A percentile compares a stretch with the other conserved stretches of the same genome.
phyloP scores from a whole-genome alignment of 345 rosid species.

The Acer negundo region DNA sequence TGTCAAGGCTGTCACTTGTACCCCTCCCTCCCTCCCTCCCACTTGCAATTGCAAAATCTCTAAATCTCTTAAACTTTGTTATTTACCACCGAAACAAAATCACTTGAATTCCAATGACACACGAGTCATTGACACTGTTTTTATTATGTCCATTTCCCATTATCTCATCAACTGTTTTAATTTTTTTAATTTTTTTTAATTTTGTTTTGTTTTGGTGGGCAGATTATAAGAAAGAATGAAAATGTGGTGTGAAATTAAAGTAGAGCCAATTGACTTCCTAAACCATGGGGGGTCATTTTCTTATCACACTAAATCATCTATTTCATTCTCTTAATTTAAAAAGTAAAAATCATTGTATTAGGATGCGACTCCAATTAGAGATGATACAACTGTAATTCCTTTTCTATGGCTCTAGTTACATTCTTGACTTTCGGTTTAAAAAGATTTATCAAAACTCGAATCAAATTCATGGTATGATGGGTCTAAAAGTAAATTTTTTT shows the following conservation, averaged over 20 bases:
- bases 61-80: too few relatives aligned
- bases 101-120: too few relatives aligned
- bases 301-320: not conserved
- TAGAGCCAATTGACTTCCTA: conserved; percentile 23
- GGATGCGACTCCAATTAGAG: not conserved
- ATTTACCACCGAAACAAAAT: not conserved
- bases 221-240: not conserved
- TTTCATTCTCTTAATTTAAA: not conserved
- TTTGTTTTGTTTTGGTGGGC: not conserved
- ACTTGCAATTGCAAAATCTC: not conserved
- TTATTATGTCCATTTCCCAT: not conserved
- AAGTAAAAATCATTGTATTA: not conserved
- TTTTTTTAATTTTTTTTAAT: not conserved
- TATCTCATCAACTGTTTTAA: not conserved
- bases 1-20: conserved; percentile 11
- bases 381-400: not conserved
- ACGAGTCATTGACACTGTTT: not conserved
- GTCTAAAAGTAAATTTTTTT: too few relatives aligned
- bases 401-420: not conserved
- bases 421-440: not conserved
- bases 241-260: not conserved
- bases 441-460: not conserved
- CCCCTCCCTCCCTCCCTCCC: conserved; percentile 8
- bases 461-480: not conserved
- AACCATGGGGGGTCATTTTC: conserved; percentile 28